Conservation (phyloP, 2,329 filamentous ascomycete genomes). For the Paraphoma chrysanthemicola region DNA sequence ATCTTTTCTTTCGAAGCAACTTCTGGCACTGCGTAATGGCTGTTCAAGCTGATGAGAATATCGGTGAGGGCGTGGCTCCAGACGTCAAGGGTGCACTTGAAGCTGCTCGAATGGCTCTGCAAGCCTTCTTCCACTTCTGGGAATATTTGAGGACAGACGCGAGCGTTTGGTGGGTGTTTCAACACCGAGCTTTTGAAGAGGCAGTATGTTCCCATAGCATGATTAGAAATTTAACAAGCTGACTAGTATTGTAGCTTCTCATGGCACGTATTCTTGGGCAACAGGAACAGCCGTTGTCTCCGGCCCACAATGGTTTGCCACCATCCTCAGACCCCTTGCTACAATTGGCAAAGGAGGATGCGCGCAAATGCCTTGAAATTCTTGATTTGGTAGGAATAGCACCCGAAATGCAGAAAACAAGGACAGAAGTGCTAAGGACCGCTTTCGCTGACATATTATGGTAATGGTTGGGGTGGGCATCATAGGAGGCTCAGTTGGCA, state of each 20-base stretch:
- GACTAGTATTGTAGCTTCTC: slow-evolving; percentile 37
- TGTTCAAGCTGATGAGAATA: slow-evolving; percentile 73
- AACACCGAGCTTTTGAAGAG: slow-evolving; percentile 81
- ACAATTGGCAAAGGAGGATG: slow-evolving; percentile 52
- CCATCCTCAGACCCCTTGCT: slow-evolving; percentile 42
- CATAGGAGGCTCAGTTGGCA: no score
- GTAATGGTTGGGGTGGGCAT: slow-evolving; percentile 17
- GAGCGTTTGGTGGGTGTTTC: slow-evolving; percentile 84
- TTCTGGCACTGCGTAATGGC: slow-evolving; percentile 86
- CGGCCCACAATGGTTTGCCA: slow-evolving; percentile 27
- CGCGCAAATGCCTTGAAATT: slow-evolving; percentile 54
- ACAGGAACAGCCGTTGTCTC: slow-evolving; percentile 42
- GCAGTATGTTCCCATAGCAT: slow-evolving; percentile 62
- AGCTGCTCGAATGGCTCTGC: slow-evolving; percentile 77
- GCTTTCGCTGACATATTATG: slow-evolving; percentile 52
- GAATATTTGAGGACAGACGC: slow-evolving; percentile 73
- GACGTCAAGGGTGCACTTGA: slow-evolving; percentile 75
- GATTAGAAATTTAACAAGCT: no score
- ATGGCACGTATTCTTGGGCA: slow-evolving; percentile 48
- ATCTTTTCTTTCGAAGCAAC: slow-evolving; percentile 79
- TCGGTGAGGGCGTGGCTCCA: slow-evolving; percentile 56
- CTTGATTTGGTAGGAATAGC: slow-evolving; percentile 53
- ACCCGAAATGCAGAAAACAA: slow-evolving; percentile 57
- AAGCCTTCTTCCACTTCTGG: slow-evolving; percentile 77
- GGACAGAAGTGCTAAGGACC: slow-evolving; percentile 54